Percentiles rank a stretch among this genome's conserved stretches.
Conservation (phyloP, 495 filamentous ascomycete species). For the Amphirosellinia nigrospora region DNA sequence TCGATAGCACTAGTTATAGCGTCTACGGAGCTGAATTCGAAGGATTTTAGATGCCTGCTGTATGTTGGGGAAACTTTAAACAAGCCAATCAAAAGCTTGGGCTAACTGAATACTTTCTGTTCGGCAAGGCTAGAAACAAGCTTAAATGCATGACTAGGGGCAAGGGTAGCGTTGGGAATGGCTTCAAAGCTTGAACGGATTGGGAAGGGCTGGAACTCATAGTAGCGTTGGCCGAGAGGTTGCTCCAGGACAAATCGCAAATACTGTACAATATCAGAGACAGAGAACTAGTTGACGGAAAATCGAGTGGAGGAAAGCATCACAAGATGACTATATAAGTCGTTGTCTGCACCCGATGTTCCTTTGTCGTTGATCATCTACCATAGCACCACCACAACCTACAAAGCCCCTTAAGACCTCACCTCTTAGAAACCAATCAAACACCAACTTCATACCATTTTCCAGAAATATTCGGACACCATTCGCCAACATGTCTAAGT, state of each 20-base stretch:
- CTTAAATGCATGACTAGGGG: not conserved
- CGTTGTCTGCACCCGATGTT: not conserved
- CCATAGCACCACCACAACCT: not conserved
- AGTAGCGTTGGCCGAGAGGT: not conserved
- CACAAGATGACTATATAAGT: not conserved
- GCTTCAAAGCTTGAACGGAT: conserved; percentile 5
- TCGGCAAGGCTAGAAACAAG: not conserved
- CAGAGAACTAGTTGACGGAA: not conserved
- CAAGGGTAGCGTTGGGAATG: conserved; percentile 1
- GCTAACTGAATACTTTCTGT: not conserved
- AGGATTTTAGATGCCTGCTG: not conserved
- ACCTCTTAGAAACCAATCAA: not conserved
- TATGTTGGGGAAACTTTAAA: not conserved
- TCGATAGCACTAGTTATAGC: not conserved
- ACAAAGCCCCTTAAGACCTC: not conserved
- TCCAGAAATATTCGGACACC: not conserved
- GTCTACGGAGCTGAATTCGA: not conserved
- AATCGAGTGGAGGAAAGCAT: not conserved
- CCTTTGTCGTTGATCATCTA: not conserved
- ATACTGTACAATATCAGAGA: not conserved
- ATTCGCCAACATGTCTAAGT: conserved; percentile 42
- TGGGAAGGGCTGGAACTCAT: conserved; percentile 12
- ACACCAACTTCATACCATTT: no score
- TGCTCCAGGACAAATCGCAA: not conserved
- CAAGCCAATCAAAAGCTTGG: conserved; percentile 1